Evolutionary conservation across 495 filamentous ascomycete species (phyloP).

Genomic region (Annulohypoxylon maeteangense): DNA sequence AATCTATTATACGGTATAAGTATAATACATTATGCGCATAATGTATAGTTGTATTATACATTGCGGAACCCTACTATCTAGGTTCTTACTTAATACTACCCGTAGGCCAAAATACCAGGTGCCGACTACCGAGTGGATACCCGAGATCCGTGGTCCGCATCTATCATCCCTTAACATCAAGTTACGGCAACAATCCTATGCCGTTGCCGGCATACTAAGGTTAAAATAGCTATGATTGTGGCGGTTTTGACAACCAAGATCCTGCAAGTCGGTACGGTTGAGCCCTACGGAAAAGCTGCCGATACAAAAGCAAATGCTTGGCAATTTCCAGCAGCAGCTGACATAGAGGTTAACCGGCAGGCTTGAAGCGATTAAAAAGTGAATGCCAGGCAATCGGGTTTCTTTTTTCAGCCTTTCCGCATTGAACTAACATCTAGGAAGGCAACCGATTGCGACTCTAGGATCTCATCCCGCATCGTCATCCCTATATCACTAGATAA

Average conservation of each 20-base stretch:
- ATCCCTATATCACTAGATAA: background rate
- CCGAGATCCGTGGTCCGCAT: conserved; percentile 38
- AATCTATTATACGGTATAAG: too few relatives aligned
- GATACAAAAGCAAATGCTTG: background rate
- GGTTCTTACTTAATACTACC: conserved; percentile 22
- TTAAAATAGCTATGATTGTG: background rate
- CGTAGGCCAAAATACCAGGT: background rate
- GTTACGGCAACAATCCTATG: conserved; percentile 13
- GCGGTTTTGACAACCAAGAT: conserved; percentile 11
- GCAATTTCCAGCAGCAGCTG: background rate
- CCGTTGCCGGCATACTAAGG: conserved; percentile 5
- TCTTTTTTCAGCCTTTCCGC: too few relatives aligned
- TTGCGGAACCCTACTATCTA: too few relatives aligned
- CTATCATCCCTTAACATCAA: background rate
- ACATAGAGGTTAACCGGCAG: background rate
- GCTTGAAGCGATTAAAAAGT: background rate
- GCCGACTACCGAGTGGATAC: conserved; percentile 40
- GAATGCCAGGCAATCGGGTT: background rate
- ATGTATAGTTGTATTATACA: too few relatives aligned
- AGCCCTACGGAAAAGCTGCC: background rate
- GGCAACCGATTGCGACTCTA: background rate
- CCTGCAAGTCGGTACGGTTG: background rate
- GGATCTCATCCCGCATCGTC: background rate
- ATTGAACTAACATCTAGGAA: background rate
- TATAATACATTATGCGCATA: too few relatives aligned